Percentiles rank a stretch among this genome's conserved stretches.
These are phyloP conservation scores for Candolleomyces aberdarensis DNA, from an alignment of 768 basidiomycete genomes.

Conservation along the genomic window DNA sequence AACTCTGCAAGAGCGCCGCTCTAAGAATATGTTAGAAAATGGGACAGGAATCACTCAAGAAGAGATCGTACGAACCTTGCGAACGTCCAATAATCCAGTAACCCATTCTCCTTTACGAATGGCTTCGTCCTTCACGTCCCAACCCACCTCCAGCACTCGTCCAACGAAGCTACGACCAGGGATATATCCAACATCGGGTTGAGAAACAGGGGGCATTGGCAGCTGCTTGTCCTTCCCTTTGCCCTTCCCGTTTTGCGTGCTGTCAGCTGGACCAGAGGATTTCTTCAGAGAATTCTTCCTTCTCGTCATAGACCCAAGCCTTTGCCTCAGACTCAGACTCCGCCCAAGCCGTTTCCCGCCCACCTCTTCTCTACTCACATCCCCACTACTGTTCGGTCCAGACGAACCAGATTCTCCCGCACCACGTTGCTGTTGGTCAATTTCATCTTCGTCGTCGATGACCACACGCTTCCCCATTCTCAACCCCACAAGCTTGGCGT, in stretches of 20 bases:
- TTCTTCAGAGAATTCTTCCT: constrained; percentile 2
- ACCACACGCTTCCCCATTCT: constrained; percentile 18
- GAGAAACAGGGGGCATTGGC: constrained; percentile 6
- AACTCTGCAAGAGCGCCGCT: constrained; percentile 89
- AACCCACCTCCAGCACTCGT: constrained; percentile 76
- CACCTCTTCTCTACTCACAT: neutral
- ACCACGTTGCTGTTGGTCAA: neutral
- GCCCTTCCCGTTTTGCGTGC: neutral
- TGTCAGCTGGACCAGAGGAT: constrained; percentile 3
- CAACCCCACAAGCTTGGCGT: constrained; percentile 62
- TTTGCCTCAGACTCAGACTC: constrained; percentile 15
- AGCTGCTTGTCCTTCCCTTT: constrained; percentile 16
- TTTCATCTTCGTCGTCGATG: constrained; percentile 5
- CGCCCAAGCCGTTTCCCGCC: constrained; percentile 11
- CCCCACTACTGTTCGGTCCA: constrained; percentile 4
- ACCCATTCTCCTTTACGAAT: constrained; percentile 84
- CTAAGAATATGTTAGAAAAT: constrained; percentile 35
- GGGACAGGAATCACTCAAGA: constrained; percentile 7
- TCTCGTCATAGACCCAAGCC: constrained; percentile 6
- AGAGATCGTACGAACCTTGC: constrained; percentile 56
- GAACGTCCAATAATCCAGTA: constrained; percentile 71
- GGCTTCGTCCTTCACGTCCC: constrained; percentile 68
- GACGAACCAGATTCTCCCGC: constrained; percentile 6
- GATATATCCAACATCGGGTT: constrained; percentile 64
- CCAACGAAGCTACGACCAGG: constrained; percentile 90